Conservation (phyloP, 441 rosid genomes). For the Viola pubescens region DNA sequence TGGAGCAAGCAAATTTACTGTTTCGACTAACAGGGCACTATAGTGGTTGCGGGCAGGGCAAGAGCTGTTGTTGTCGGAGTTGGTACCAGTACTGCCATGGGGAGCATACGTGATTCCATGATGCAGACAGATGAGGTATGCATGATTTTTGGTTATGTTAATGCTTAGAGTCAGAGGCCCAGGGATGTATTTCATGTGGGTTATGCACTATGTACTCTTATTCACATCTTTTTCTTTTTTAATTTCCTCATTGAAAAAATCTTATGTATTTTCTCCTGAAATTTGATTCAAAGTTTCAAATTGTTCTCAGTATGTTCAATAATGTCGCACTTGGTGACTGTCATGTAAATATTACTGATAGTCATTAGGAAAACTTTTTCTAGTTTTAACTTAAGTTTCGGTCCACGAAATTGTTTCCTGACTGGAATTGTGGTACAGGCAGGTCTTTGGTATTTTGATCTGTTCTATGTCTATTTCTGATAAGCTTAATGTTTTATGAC, state of each 20-base stretch:
- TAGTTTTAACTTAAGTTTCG: too few relatives aligned
- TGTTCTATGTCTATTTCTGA: background rate
- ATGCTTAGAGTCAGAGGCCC: background rate
- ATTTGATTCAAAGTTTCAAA: background rate
- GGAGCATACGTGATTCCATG: slow-evolving; percentile 95
- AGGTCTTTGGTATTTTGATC: background rate
- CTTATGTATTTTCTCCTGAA: background rate
- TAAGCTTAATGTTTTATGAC: background rate
- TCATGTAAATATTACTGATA: too few relatives aligned
- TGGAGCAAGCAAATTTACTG: slow-evolving; percentile 16
- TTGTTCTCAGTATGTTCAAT: too few relatives aligned
- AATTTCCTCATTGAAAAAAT: background rate
- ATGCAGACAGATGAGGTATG: slow-evolving; percentile 88
- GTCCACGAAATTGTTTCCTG: background rate
- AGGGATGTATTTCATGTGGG: background rate
- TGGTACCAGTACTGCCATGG: slow-evolving; percentile 97
- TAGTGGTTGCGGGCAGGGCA: slow-evolving; percentile 86
- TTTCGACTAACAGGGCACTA: slow-evolving; percentile 76
- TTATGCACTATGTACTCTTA: background rate
- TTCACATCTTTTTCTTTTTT: background rate
- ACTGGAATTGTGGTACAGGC: background rate
- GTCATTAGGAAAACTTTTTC: too few relatives aligned
- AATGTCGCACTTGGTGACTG: too few relatives aligned
- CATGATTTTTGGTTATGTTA: slow-evolving; percentile 1
- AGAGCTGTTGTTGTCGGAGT: slow-evolving; percentile 93